Base-by-base conservation (phyloP, 208 protist species). In the Leishmania lainsoni region DNA sequence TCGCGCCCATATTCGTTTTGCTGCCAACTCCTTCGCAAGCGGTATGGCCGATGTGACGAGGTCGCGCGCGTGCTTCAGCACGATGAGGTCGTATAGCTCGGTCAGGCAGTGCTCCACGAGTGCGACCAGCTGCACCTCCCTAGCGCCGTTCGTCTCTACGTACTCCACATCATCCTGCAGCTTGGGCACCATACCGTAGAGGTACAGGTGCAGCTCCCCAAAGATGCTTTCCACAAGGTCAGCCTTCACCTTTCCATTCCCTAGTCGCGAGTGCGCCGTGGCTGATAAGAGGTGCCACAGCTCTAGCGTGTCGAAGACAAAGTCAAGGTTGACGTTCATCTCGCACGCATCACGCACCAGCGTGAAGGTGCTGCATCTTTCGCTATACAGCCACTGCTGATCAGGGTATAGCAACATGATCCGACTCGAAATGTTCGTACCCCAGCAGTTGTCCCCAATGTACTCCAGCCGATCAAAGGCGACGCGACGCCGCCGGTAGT, bases 61-160 rank as follows among this genome's bases (percentile, higher is more conserved):
- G 75, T 91, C 86, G n/a, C 87, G 86, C 0, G 86, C 81, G 52
- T 92, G 88, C 52, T 87, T 83, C 32, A 97, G 85, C 54, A 96
- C 79, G 49, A 97, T 86, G 10, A 97, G 85, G 79, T 97, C 94
- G 69, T 96, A 96, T 35, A 97, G 85, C 84, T 97, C 94, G n/a
- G 89, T 93, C 22, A 96, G 83, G 78, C 94, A 97, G 87, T 97
- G 94, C 66, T 96, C 85, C 35, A 93, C 79, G 8, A 97, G 39
- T 20, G 86, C 87, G 8, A 88, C 82, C 20, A 95, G 78, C 73
- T 86, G 85, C 42, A 79, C 83, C 85, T 96, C 90, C 12, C 86
- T 75, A 1, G 85, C 58, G 16, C 86, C 90, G 73, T 97, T 95
- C 42, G 92, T 81, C 71, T 95, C 94, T 29, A 96, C 89, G 81